These are phyloP conservation scores for Eucalyptus grandis DNA, from an alignment of 345 rosid species.

Conservation along the genomic window DNA sequence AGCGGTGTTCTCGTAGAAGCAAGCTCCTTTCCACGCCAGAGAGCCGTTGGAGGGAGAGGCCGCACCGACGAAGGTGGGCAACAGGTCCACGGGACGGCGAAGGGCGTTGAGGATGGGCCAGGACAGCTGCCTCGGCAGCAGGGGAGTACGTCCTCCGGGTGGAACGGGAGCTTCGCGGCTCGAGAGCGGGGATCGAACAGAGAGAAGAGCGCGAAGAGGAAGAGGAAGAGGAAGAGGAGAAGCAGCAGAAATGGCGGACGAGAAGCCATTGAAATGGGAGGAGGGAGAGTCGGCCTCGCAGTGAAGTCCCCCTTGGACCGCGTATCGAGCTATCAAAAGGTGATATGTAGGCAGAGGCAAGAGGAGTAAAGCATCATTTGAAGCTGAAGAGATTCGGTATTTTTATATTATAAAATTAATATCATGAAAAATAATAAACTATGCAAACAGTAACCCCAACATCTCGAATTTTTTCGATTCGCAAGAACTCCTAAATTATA, in stretches of 20 bases:
- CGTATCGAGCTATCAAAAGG: neutral
- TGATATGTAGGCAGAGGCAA: neutral
- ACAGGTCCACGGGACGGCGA: slow-evolving; percentile 50
- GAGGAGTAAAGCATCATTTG: neutral
- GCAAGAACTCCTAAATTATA: too few species aligned
- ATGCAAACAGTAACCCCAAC: neutral
- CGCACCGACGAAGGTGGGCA: slow-evolving; percentile 79
- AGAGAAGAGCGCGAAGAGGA: neutral
- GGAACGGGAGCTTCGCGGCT: slow-evolving; percentile 38
- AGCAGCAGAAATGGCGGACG: neutral
- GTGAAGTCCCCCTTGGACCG: neutral
- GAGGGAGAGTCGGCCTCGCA: neutral
- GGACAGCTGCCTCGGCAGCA: slow-evolving; percentile 58
- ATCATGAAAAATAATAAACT: neutral
- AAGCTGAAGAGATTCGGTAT: neutral
- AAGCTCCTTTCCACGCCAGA: slow-evolving; percentile 81
- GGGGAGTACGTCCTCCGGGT: slow-evolving; percentile 59
- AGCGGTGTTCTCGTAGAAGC: slow-evolving; percentile 66
- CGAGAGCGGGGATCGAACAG: neutral
- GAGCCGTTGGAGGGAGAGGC: slow-evolving; percentile 34
- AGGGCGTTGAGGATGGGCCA: slow-evolving; percentile 76
- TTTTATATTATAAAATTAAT: too few species aligned
- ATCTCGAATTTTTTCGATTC: rapidly evolving
- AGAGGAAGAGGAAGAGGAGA: neutral
- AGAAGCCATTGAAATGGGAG: neutral